Conservation (phyloP, 305 asterid genomes). For the Andrographis paniculata region DNA sequence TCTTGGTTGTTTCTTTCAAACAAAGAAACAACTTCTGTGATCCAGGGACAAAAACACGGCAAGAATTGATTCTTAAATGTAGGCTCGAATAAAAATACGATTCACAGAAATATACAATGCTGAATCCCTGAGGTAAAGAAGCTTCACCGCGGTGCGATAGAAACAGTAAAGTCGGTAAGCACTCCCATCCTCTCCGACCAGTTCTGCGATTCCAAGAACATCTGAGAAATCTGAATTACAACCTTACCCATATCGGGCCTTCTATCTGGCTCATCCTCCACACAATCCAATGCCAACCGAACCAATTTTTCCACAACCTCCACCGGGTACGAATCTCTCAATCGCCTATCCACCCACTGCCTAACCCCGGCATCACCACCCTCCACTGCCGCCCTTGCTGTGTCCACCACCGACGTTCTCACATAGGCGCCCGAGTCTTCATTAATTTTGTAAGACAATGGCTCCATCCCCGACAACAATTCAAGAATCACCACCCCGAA, state of each 20-base stretch:
- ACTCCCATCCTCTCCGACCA: constrained; percentile 65
- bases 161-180: constrained; percentile 49
- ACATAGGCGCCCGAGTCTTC: constrained; percentile 53
- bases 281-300: constrained; percentile 69
- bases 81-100: not conserved
- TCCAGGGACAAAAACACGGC: no score
- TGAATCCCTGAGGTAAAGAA: not conserved
- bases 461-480: constrained; percentile 66
- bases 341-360: constrained; percentile 66
- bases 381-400: constrained; percentile 49
- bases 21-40: no score
- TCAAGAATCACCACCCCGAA: constrained; percentile 90
- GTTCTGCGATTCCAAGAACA: constrained; percentile 72
- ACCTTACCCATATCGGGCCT: constrained; percentile 86
- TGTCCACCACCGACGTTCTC: constrained; percentile 69
- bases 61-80: not conserved
- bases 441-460: constrained; percentile 48
- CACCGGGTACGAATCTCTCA: constrained; percentile 86
- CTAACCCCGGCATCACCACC: constrained; percentile 60
- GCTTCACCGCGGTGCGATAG: constrained; percentile 63
- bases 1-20: no score
- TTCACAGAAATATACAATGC: not conserved
- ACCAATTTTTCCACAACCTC: constrained; percentile 64
- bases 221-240: constrained; percentile 44
- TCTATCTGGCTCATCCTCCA: constrained; percentile 50